Evolutionary conservation across 257 asterid species (phyloP), one percentile per base, ranked within the genome.

Genomic region (Fraxinus anomala): DNA sequence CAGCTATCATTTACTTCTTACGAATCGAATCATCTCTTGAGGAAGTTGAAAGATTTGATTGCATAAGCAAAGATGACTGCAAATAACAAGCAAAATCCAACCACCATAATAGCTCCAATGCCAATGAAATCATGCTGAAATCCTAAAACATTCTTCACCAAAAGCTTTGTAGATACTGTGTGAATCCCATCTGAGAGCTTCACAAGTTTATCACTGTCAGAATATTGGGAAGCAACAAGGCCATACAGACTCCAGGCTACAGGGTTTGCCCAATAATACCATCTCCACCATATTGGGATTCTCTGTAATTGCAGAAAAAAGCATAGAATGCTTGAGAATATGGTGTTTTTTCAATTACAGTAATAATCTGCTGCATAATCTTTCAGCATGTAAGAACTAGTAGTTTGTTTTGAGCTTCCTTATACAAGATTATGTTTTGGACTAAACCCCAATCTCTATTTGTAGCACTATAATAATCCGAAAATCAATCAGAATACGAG

Each of bases 181-280:
- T 54, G 80, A 73, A 88, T 76, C 30, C 97, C 97, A 75, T 94
- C 89, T 3, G 96, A 83, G 9, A 94, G 91, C 70, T 78, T 85
- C 71, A 94, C 88, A 0, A 79, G 89, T 75, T 72, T 77, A 36
- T 85, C 91, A 47, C 88, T 85, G 73, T 92, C 96, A 0, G 88
- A 82, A 67, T 88, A 92, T 73, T 94, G 99, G 24, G 97, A 92
- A 44, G 94, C 94, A 28, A 91, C 88, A 21, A 94, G 95, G 70
- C 97, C 99, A 34, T 94, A 92, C 2, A 94, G 89, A 80, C 90
- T 90, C 99, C 99, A 94, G 4, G 97, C 97, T 1, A 92, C 92
- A 1, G 97, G 99, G 82, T 91, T 92, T 73, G 95, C 99, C 99
- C 99, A 92, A 82, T 92, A 92, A 74, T 91, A 94, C 97, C 97